These are phyloP conservation scores for Amphicarpaea edgeworthii DNA, from an alignment of 306 rosid species.

Conservation along the genomic window DNA sequence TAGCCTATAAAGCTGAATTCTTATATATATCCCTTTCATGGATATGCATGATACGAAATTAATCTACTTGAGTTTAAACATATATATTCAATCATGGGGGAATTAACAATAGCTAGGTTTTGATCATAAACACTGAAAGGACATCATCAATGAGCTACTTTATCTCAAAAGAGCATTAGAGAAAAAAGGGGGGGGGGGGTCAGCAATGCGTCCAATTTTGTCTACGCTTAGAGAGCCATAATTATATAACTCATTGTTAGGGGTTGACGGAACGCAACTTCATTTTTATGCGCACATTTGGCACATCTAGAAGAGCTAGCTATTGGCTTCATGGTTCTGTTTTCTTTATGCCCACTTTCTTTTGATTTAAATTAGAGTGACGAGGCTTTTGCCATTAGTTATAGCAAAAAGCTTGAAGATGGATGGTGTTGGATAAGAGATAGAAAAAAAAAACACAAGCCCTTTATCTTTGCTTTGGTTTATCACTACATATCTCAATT, in stretches of 20 bases:
- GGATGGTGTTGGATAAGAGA: slow-evolving; percentile 52
- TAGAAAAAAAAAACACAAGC: slow-evolving; percentile 42
- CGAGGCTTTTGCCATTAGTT: slow-evolving; percentile 19
- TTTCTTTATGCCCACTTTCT: slow-evolving; percentile 26
- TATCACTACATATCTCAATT: slow-evolving; percentile 3
- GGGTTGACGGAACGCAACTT: background rate
- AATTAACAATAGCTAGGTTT: slow-evolving; percentile 13
- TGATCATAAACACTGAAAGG: slow-evolving; percentile 9
- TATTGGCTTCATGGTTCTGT: slow-evolving; percentile 1
- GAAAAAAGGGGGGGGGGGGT: background rate
- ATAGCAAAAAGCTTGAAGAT: slow-evolving; percentile 25
- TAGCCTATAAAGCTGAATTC: slow-evolving; percentile 31
- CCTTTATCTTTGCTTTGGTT: slow-evolving; percentile 49
- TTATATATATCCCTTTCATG: slow-evolving; percentile 54
- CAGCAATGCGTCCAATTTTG: slow-evolving; percentile 15
- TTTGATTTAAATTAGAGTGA: slow-evolving; percentile 27
- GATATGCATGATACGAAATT: background rate
- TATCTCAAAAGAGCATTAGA: slow-evolving; percentile 4
- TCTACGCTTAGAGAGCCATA: background rate
- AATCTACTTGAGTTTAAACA: background rate
- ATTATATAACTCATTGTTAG: background rate
- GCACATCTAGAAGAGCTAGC: background rate
- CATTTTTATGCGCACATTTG: slow-evolving; percentile 9
- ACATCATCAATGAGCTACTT: background rate
- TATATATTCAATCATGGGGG: background rate